A percentile compares a stretch with the other conserved stretches of the same genome.
These are phyloP conservation scores for Raphanus raphanistrum DNA, from an alignment of 345 rosid species.

Conservation along the genomic window DNA sequence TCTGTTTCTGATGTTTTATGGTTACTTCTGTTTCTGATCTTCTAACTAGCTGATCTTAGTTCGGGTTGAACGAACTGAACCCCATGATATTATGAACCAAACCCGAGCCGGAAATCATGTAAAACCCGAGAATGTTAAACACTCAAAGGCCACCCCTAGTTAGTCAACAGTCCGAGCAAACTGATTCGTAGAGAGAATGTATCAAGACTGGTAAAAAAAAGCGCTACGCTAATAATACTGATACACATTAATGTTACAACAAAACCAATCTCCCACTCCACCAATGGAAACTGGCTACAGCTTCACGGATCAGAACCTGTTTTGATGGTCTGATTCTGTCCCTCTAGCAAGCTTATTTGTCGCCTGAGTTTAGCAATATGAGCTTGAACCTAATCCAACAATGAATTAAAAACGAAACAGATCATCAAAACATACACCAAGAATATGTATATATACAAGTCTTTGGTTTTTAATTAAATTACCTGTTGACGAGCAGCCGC, in stretches of 20 bases:
- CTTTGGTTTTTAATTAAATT: background rate
- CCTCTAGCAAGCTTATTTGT: conserved; percentile 65
- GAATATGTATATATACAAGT: background rate
- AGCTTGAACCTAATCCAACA: conserved; percentile 60
- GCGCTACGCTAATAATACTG: conserved; percentile 5
- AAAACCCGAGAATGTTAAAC: too few relatives aligned
- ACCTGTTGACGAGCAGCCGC: conserved; percentile 81
- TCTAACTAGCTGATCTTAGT: too few relatives aligned
- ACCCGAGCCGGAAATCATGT: too few relatives aligned
- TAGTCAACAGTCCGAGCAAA: background rate
- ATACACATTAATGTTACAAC: conserved; percentile 13
- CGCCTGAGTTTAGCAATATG: conserved; percentile 68
- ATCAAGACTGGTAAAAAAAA: background rate
- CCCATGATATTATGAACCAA: too few relatives aligned
- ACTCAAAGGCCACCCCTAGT: too few relatives aligned
- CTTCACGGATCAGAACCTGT: conserved; percentile 52
- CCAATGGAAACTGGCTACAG: conserved; percentile 13
- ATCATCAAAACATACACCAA: conserved; percentile 8
- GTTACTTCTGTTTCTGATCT: background rate
- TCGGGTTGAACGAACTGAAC: too few relatives aligned
- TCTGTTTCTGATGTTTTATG: background rate
- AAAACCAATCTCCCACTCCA: conserved; percentile 10
- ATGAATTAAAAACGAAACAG: background rate
- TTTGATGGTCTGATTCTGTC: conserved; percentile 64
- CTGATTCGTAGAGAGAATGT: background rate